Conservation (phyloP, 345 rosid genomes). For the Pistacia vera region DNA sequence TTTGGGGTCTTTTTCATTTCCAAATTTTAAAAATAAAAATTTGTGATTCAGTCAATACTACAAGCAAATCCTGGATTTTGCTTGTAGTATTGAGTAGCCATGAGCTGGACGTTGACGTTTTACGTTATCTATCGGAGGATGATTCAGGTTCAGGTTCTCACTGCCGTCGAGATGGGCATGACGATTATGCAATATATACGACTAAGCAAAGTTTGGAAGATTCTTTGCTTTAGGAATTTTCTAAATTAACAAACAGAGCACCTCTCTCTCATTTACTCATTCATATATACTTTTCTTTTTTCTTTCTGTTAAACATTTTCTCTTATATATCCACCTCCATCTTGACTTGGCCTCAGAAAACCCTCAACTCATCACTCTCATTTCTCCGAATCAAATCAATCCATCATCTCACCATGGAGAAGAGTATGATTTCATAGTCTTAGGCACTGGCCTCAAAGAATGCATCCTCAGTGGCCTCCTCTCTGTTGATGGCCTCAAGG, state of each 20-base stretch:
- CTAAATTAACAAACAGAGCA: slow-evolving; percentile 28
- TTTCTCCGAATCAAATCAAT: not conserved
- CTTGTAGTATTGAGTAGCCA: slow-evolving; percentile 14
- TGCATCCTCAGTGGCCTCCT: slow-evolving; percentile 99
- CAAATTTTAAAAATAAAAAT: not conserved
- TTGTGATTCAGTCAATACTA: too few species aligned
- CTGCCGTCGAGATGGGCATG: slow-evolving; percentile 97
- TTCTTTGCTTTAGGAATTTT: slow-evolving; percentile 3
- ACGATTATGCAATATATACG: slow-evolving; percentile 24
- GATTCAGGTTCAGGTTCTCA: slow-evolving; percentile 76
- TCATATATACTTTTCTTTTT: too few species aligned
- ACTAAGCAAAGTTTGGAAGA: not conserved
- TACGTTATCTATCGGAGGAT: slow-evolving; percentile 81
- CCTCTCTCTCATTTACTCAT: not conserved
- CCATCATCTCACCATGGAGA: slow-evolving; percentile 65
- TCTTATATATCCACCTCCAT: not conserved
- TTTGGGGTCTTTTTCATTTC: not conserved
- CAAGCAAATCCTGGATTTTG: not conserved
- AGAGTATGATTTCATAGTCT: slow-evolving; percentile 85
- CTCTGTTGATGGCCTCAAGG: slow-evolving; percentile 99
- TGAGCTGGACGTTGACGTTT: slow-evolving; percentile 82
- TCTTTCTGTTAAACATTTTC: not conserved
- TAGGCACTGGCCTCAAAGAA: slow-evolving; percentile 99
- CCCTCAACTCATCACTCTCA: slow-evolving; percentile 8
- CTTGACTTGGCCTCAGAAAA: slow-evolving; percentile 12